Percentiles rank a stretch among this genome's conserved stretches.
phyloP scores from a whole-genome alignment of 306 rosid species.

The Inga oerstediana region DNA sequence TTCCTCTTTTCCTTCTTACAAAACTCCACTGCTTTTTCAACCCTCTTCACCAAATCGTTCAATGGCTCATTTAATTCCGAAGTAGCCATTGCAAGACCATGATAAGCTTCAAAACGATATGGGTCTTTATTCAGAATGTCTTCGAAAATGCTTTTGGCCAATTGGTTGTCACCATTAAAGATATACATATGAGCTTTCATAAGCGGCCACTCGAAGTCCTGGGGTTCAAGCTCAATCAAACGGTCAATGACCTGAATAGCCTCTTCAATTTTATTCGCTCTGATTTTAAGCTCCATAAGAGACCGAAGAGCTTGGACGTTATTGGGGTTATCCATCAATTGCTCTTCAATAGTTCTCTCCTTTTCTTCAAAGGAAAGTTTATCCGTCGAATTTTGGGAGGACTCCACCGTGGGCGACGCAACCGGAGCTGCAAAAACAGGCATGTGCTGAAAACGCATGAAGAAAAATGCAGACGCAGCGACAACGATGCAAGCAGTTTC shows the following conservation, averaged over 20 bases:
- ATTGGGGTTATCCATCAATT: slow-evolving; percentile 42
- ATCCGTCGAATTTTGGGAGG: slow-evolving; percentile 30
- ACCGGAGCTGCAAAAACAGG: slow-evolving; percentile 65
- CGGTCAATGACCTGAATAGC: slow-evolving; percentile 68
- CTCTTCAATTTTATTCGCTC: slow-evolving; percentile 55
- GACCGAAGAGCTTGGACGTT: slow-evolving; percentile 69
- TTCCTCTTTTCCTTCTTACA: slow-evolving; percentile 62
- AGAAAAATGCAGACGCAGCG: slow-evolving; percentile 75
- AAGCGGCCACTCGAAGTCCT: slow-evolving; percentile 77
- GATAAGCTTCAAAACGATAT: slow-evolving; percentile 77
- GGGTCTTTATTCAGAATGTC: slow-evolving; percentile 70
- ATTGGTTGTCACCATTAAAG: slow-evolving; percentile 51
- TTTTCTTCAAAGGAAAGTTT: slow-evolving; percentile 30
- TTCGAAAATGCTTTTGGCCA: slow-evolving; percentile 60
- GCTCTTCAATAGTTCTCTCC: slow-evolving; percentile 53
- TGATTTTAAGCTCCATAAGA: slow-evolving; percentile 71
- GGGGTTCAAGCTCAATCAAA: slow-evolving; percentile 70
- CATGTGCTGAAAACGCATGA: slow-evolving; percentile 57
- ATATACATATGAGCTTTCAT: slow-evolving; percentile 74
- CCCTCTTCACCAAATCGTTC: slow-evolving; percentile 47
- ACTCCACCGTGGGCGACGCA: slow-evolving; percentile 40
- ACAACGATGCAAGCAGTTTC: slow-evolving; percentile 62
- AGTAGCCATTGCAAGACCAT: slow-evolving; percentile 83
- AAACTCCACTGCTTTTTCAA: slow-evolving; percentile 54
- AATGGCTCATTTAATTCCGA: slow-evolving; percentile 50